These are phyloP conservation scores for Vishniacozyma victoriae DNA, from an alignment of 768 basidiomycete species.

Conservation along the genomic window DNA sequence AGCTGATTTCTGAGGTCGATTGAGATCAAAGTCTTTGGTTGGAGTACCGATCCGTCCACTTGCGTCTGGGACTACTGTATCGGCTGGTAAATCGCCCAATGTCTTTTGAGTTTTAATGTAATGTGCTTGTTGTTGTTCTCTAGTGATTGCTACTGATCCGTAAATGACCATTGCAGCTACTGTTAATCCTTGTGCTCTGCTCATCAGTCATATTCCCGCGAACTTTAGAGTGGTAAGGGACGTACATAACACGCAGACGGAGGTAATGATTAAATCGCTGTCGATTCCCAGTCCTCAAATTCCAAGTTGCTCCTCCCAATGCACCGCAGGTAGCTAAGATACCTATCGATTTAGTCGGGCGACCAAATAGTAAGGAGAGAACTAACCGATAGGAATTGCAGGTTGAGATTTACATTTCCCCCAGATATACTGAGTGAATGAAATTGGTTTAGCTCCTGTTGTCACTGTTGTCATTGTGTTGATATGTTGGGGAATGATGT, in stretches of 20 bases:
- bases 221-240: background rate
- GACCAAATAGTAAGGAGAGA: background rate
- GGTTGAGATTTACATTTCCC: slow-evolving; percentile 43
- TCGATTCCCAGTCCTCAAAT: slow-evolving; percentile 38
- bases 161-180: slow-evolving; percentile 41
- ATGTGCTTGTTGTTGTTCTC: slow-evolving; percentile 25
- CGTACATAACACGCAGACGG: slow-evolving; percentile 41
- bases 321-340: slow-evolving; percentile 38
- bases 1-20: background rate
- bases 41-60: background rate
- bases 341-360: slow-evolving; percentile 13
- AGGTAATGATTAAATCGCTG: slow-evolving; percentile 40
- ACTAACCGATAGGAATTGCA: slow-evolving; percentile 39
- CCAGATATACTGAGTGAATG: slow-evolving; percentile 29
- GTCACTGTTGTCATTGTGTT: slow-evolving; percentile 10
- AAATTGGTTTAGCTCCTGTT: slow-evolving; percentile 4
- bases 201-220: background rate
- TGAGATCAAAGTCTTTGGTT: background rate
- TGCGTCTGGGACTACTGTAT: slow-evolving; percentile 21
- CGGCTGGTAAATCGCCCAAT: slow-evolving; percentile 31
- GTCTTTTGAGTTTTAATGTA: slow-evolving; percentile 23
- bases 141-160: slow-evolving; percentile 27
- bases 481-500: background rate
- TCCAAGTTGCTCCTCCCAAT: slow-evolving; percentile 33
- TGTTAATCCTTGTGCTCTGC: slow-evolving; percentile 43